Conservation (phyloP, 2,329 filamentous ascomycete genomes). For the Colletotrichum sp. region DNA sequence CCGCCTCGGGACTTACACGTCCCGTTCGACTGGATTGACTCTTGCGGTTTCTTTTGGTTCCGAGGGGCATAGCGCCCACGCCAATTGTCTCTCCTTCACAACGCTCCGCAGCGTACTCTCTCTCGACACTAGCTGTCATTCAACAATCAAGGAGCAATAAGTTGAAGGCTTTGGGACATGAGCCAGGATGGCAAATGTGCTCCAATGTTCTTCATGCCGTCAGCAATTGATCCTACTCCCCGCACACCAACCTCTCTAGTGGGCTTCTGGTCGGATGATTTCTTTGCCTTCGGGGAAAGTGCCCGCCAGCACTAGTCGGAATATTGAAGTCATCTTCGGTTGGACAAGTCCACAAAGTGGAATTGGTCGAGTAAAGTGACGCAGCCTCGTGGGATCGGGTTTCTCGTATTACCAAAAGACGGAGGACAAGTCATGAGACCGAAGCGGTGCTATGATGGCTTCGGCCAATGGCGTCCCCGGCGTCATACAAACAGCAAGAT, state of each 20-base stretch:
- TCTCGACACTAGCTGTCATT: background rate
- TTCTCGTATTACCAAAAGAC: slow-evolving; percentile 9
- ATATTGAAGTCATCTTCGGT: background rate
- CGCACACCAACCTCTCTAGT: background rate
- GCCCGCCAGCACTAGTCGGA: background rate
- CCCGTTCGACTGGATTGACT: background rate
- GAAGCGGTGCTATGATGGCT: slow-evolving; percentile 6
- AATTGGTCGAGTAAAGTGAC: background rate
- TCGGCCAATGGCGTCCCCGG: background rate
- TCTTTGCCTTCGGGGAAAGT: background rate
- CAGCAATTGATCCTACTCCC: slow-evolving; percentile 7
- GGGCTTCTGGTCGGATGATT: background rate
- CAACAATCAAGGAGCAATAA: background rate
- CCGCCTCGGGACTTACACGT: background rate
- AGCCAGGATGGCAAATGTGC: background rate
- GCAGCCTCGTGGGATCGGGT: background rate
- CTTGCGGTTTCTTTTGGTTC: background rate
- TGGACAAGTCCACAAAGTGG: background rate
- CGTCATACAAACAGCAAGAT: slow-evolving; percentile 8
- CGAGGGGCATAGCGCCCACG: background rate
- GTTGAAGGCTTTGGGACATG: background rate
- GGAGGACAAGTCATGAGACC: slow-evolving; percentile 5
- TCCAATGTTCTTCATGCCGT: background rate
- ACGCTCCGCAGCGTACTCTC: background rate
- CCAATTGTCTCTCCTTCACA: background rate